phyloP scores from a whole-genome alignment of 2,329 filamentous ascomycete species.

The Exophiala sp. region DNA sequence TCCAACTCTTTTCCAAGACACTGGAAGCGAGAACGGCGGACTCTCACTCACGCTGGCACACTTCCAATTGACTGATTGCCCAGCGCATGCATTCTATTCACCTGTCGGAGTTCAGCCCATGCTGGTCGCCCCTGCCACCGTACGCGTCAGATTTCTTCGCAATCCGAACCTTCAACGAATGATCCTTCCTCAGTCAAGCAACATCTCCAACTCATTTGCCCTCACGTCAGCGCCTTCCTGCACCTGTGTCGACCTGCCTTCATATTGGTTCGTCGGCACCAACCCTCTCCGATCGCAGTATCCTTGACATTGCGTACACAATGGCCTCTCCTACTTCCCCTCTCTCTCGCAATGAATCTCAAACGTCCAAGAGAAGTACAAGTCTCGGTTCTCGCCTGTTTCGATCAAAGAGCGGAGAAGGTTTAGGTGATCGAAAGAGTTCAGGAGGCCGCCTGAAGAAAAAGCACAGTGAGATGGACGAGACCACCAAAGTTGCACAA shows the following conservation, averaged over 20 bases:
- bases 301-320: conserved; percentile 4
- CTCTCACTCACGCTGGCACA: not conserved
- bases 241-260: not conserved
- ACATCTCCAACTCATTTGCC: not conserved
- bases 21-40: not conserved
- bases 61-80: not conserved
- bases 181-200: conserved; percentile 1
- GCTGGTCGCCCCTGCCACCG: conserved; percentile 17
- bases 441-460: conserved; percentile 23
- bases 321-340: conserved; percentile 21
- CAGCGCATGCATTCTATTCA: not conserved
- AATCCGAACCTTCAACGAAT: conserved; percentile 6
- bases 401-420: conserved; percentile 27
- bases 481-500: conserved; percentile 18
- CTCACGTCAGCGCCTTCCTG: conserved; percentile 16
- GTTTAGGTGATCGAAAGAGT: conserved; percentile 25
- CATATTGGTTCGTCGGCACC: conserved; percentile 6
- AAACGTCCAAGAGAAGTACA: conserved; percentile 21
- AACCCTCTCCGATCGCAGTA: not conserved
- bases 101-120: conserved; percentile 3
- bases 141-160: not conserved
- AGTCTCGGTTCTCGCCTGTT: conserved; percentile 27
- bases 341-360: conserved; percentile 25
- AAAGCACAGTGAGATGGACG: conserved; percentile 24
- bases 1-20: too few relatives aligned